Evolutionary conservation across 768 basidiomycete genomes (phyloP).

Genomic region (Lactifluus piperatus): DNA sequence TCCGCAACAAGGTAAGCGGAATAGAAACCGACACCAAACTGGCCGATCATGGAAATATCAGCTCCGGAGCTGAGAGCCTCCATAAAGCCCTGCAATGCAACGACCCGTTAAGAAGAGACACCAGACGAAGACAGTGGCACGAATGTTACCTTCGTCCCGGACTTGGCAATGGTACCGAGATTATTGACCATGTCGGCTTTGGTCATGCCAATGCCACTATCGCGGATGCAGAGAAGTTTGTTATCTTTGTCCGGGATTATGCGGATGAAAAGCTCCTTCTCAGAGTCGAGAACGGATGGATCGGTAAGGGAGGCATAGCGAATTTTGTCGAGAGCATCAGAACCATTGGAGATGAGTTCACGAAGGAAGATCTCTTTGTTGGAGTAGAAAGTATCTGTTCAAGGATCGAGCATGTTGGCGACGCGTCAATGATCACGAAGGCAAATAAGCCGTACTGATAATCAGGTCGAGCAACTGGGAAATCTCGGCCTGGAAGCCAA

Average conservation of each 20-base stretch:
- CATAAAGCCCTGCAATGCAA: constrained; percentile 86
- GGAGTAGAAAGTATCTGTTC: constrained; percentile 96
- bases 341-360: constrained; percentile 93
- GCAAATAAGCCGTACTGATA: constrained; percentile 61
- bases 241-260: constrained; percentile 95
- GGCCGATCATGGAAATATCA: constrained; percentile 94
- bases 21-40: constrained; percentile 99
- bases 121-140: background rate
- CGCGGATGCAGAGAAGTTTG: constrained; percentile 83
- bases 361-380: constrained; percentile 99
- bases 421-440: background rate
- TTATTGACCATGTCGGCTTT: constrained; percentile 99
- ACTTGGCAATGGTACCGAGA: constrained; percentile 92
- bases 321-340: constrained; percentile 99
- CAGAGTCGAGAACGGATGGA: constrained; percentile 77
- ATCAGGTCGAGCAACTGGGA: constrained; percentile 96
- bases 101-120: background rate
- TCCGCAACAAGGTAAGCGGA: constrained; percentile 99
- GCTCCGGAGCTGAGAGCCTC: constrained; percentile 89
- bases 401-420: constrained; percentile 11
- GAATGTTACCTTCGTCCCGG: constrained; percentile 70
- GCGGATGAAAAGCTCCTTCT: constrained; percentile 90
- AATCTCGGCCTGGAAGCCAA: constrained; percentile 99
- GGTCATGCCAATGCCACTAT: constrained; percentile 99
- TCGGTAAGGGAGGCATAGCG: constrained; percentile 96